phyloP scores from a whole-genome alignment of 2,329 filamentous ascomycete species.

The Hypoxylon sp. region DNA sequence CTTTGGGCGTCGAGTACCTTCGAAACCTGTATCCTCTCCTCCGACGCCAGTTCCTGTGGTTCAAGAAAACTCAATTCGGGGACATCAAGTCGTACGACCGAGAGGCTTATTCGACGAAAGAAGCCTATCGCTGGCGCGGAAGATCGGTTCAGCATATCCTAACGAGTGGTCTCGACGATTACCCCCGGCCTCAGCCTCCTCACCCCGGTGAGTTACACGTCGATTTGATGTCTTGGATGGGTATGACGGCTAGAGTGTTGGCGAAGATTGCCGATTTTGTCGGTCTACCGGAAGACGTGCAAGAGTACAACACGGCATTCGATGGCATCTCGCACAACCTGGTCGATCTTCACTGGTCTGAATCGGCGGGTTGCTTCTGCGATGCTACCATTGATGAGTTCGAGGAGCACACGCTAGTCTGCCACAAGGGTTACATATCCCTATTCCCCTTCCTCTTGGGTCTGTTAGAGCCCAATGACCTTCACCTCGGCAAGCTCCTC shows the following conservation, averaged over 20 bases:
- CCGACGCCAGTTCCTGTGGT: constrained; percentile 93
- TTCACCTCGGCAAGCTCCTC: constrained; percentile 80
- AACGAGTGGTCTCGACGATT: constrained; percentile 95
- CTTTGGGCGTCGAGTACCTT: constrained; percentile 50
- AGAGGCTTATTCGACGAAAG: constrained; percentile 87
- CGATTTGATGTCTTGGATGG: constrained; percentile 96
- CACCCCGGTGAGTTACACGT: constrained; percentile 96
- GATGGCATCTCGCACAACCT: constrained; percentile 87
- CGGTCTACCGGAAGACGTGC: constrained; percentile 81
- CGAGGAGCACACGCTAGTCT: constrained; percentile 90
- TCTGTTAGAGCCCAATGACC: constrained; percentile 79
- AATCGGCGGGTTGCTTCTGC: constrained; percentile 86
- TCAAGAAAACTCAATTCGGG: constrained; percentile 89
- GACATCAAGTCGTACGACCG: constrained; percentile 94
- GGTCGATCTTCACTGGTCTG: constrained; percentile 93
- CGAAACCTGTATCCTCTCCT: constrained; percentile 74
- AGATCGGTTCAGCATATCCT: constrained; percentile 89
- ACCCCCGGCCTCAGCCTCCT: constrained; percentile 92
- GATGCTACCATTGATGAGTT: constrained; percentile 96
- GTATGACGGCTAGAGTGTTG: constrained; percentile 93
- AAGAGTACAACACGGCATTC: constrained; percentile 79
- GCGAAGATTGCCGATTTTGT: constrained; percentile 83
- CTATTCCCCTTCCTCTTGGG: constrained; percentile 93
- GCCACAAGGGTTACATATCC: constrained; percentile 96
- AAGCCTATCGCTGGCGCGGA: constrained; percentile 96